phyloP scores from a whole-genome alignment of 2,329 filamentous ascomycete species.

The Onygenales sp. region DNA sequence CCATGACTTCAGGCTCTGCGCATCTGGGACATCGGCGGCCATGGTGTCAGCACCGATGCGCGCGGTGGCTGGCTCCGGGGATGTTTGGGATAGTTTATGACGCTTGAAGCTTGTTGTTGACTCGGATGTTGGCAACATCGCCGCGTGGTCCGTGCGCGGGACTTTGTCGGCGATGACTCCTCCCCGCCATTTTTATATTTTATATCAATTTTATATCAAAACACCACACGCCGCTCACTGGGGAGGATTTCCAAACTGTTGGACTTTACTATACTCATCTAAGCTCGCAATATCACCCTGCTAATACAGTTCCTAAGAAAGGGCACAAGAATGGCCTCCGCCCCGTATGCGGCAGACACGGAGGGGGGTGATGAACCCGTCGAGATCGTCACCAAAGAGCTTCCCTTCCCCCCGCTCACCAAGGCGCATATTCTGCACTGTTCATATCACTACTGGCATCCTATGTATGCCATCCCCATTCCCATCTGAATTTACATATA shows the following conservation, averaged over 20 bases:
- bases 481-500: neutral
- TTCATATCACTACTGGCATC: constrained; percentile 88
- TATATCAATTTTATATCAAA: too few species aligned
- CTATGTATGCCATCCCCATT: constrained; percentile 43
- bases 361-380: neutral
- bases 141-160: neutral
- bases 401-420: constrained; percentile 74
- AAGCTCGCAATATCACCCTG: too few species aligned
- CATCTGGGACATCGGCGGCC: constrained; percentile 48
- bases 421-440: constrained; percentile 86
- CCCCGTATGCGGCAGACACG: neutral
- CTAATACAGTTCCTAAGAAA: neutral
- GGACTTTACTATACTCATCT: too few species aligned
- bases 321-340: neutral
- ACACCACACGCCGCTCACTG: too few species aligned
- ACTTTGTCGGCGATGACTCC: too few species aligned
- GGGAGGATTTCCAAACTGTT: too few species aligned
- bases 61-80: neutral
- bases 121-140: neutral
- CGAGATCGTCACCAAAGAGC: constrained; percentile 18
- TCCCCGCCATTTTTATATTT: too few species aligned
- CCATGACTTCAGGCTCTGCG: constrained; percentile 49
- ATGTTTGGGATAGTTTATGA: too few species aligned
- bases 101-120: neutral
- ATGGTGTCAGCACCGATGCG: constrained; percentile 23